Base-by-base conservation (phyloP, 2,329 filamentous ascomycete species). In the Ploettnerulaceae sp. region DNA sequence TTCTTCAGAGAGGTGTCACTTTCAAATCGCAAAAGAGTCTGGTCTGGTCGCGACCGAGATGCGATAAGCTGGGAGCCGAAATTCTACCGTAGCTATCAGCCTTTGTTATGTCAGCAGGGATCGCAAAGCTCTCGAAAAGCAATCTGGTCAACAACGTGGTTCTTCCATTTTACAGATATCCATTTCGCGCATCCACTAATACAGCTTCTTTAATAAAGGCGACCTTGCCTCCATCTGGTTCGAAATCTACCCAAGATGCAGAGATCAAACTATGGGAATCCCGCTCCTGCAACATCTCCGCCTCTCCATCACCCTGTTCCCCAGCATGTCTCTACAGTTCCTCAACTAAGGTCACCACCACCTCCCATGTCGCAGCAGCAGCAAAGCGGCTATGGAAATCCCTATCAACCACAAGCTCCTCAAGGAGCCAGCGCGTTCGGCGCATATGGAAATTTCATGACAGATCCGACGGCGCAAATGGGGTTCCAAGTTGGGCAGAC, bases 271-370 rank as follows among this genome's bases (percentile, higher is more conserved):
- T 95, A 93, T 71, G 81, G 81, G 67, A 86, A 90, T 64, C 74
- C 77, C 56, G 47, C 60, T 12, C 80, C 79, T 22, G 80, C 81
- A 50, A 79, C 83, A 60, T 95, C 89, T 64, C 91, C 90, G 65
- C 90, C 91, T 57, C 82, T 97, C 60, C 93, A 97, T 69, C 93
- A 97, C 67, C 93, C 93, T 48, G 89, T 97, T 49, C 93, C 93
- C 53, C 93, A 98, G 69, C 93, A 98, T 75, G 91, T 97, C 62
- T 97, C 93, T 64, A 95, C 90, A 48, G 93, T 98, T 39, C 93
- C 93, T 34, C 93, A 97, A 71, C 82, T 98, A 66, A 84, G 94
- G 68, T 97, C 93, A 48, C 93, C 93, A 51, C 91, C 87, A 48
- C 86, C 89, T 52, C 90, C 88, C 28, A 48, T 82, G 56, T 81